phyloP scores from a whole-genome alignment of 2,329 filamentous ascomycete species.

The Aureobasidium sp. region DNA sequence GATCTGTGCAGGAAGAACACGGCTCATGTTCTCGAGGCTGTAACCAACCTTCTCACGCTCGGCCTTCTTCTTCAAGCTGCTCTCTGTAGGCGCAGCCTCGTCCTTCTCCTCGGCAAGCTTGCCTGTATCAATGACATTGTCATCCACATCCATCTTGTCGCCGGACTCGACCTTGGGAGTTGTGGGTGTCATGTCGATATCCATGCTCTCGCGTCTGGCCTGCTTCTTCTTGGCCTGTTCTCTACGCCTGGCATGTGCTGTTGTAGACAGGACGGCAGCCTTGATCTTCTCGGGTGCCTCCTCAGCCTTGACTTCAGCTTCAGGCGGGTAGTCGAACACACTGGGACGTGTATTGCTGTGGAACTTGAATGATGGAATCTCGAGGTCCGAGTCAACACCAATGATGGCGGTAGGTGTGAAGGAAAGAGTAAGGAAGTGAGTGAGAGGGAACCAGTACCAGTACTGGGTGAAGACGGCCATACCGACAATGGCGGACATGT shows the following conservation, averaged over 20 bases:
- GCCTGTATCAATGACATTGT: slow-evolving; percentile 42
- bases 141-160: slow-evolving; percentile 87
- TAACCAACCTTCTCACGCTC: slow-evolving; percentile 99
- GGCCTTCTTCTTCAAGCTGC: slow-evolving; percentile 83
- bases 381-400: slow-evolving; percentile 91
- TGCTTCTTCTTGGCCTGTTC: slow-evolving; percentile 96
- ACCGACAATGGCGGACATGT: slow-evolving; percentile 98
- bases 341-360: slow-evolving; percentile 95
- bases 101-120: slow-evolving; percentile 47
- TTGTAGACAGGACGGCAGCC: slow-evolving; percentile 96
- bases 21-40: slow-evolving; percentile 96
- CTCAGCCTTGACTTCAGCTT: slow-evolving; percentile 94
- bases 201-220: slow-evolving; percentile 86
- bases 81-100: slow-evolving; percentile 53
- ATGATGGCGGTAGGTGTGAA: slow-evolving; percentile 99
- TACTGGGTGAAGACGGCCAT: slow-evolving; percentile 99
- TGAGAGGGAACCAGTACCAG: slow-evolving; percentile 99
- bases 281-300: slow-evolving; percentile 95
- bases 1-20: slow-evolving; percentile 91
- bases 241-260: slow-evolving; percentile 94
- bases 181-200: slow-evolving; percentile 83
- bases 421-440: slow-evolving; percentile 95
- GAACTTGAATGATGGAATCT: slow-evolving; percentile 95
- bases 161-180: slow-evolving; percentile 69
- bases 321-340: slow-evolving; percentile 97